phyloP scores from a whole-genome alignment of 257 asterid genomes.

The Gentiana straminea region DNA sequence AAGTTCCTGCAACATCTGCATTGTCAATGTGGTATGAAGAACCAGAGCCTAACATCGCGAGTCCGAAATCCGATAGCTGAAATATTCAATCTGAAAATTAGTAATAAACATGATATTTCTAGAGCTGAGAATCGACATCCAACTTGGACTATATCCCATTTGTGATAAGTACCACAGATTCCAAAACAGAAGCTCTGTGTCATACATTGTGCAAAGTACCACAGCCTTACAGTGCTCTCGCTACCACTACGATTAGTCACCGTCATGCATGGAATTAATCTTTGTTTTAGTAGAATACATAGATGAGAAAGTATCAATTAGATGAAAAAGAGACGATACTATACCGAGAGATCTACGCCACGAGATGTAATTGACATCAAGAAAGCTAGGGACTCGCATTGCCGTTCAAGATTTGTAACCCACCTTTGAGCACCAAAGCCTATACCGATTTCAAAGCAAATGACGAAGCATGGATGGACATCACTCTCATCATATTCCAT shows the following conservation, averaged over 20 bases:
- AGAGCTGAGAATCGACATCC: no score
- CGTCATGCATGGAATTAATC: constrained; percentile 16
- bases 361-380: constrained; percentile 36
- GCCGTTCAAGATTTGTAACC: constrained; percentile 56
- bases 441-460: constrained; percentile 58
- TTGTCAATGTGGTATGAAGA: no score
- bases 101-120: no score
- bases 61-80: no score
- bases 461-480: constrained; percentile 42
- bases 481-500: constrained; percentile 50
- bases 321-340: neutral
- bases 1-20: no score
- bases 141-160: constrained; percentile 62
- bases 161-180: constrained; percentile 48
- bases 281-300: neutral
- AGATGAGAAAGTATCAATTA: neutral
- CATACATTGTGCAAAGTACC: constrained; percentile 79
- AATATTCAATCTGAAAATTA: no score
- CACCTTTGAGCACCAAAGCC: constrained; percentile 83
- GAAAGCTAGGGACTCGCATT: constrained; percentile 42
- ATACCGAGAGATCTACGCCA: constrained; percentile 40
- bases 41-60: no score
- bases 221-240: constrained; percentile 48
- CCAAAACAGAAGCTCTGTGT: constrained; percentile 56
- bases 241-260: constrained; percentile 41